A percentile compares a stretch with the other conserved stretches of the same genome.
These are phyloP conservation scores for Helotiales sp. DNA, from an alignment of 2,329 filamentous ascomycete genomes.

Conservation along the genomic window DNA sequence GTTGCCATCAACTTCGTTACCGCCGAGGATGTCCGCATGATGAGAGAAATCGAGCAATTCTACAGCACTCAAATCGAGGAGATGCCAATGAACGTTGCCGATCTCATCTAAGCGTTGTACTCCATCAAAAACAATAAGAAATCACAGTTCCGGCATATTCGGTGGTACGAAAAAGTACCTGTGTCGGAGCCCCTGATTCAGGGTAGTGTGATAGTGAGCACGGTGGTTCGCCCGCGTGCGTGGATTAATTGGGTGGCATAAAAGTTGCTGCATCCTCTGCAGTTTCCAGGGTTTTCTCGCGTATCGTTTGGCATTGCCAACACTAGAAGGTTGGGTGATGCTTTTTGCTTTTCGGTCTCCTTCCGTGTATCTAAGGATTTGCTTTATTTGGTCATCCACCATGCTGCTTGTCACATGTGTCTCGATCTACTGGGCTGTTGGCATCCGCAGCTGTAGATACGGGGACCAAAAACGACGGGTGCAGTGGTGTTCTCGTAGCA, in stretches of 20 bases:
- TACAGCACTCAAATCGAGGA: constrained; percentile 99
- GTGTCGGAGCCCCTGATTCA: constrained; percentile 33
- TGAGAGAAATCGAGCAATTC: constrained; percentile 99
- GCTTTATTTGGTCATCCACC: constrained; percentile 36
- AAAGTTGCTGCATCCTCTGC: constrained; percentile 42
- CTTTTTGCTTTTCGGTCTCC: constrained; percentile 38
- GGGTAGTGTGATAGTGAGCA: constrained; percentile 44
- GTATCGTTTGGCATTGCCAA: constrained; percentile 39
- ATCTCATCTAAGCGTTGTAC: constrained; percentile 65
- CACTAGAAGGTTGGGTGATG: constrained; percentile 43
- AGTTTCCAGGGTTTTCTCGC: constrained; percentile 37
- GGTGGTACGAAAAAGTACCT: constrained; percentile 32
- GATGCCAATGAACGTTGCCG: constrained; percentile 96
- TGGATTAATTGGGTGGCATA: constrained; percentile 42
- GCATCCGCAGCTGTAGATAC: constrained; percentile 29
- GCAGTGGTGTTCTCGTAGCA: constrained; percentile 37
- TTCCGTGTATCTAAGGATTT: constrained; percentile 42
- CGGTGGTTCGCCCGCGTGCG: constrained; percentile 44
- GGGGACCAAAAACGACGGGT: constrained; percentile 32
- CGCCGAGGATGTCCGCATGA: constrained; percentile 98
- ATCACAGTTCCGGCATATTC: constrained; percentile 40
- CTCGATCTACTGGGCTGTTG: constrained; percentile 32
- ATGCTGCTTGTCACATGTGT: constrained; percentile 35
- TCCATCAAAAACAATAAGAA: constrained; percentile 36
- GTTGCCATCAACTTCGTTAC: constrained; percentile 99